These are phyloP conservation scores for Melastoma candidum DNA, from an alignment of 441 rosid genomes.

Conservation along the genomic window DNA sequence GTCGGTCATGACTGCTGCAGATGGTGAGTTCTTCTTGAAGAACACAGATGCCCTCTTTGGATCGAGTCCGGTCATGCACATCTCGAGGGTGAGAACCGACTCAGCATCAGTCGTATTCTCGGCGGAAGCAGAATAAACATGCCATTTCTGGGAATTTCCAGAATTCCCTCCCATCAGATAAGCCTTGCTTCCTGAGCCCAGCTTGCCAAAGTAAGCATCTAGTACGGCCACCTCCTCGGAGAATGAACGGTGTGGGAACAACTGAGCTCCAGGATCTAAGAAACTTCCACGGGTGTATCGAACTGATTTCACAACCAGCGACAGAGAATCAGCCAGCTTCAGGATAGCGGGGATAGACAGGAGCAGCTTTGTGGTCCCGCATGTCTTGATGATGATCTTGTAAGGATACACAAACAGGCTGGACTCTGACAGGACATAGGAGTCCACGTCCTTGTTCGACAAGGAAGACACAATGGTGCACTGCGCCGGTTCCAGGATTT, in stretches of 20 bases:
- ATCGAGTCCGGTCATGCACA: conserved; percentile 79
- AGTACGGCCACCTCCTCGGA: conserved; percentile 63
- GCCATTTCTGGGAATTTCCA: conserved; percentile 50
- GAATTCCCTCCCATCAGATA: conserved; percentile 42
- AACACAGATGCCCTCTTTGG: conserved; percentile 49
- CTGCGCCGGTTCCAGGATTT: conserved; percentile 56
- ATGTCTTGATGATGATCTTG: conserved; percentile 81
- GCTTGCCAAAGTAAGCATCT: conserved; percentile 50
- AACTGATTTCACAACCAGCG: conserved; percentile 45
- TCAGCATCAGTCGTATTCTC: conserved; percentile 16
- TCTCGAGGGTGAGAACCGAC: conserved; percentile 57
- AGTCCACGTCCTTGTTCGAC: conserved; percentile 53
- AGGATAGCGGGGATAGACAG: conserved; percentile 52
- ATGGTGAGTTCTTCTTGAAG: conserved; percentile 34
- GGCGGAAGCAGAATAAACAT: conserved; percentile 63
- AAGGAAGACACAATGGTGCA: conserved; percentile 71
- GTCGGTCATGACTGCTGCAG: conserved; percentile 49
- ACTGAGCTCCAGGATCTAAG: conserved; percentile 58
- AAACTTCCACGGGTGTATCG: conserved; percentile 72
- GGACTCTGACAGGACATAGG: conserved; percentile 78
- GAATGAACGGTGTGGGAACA: conserved; percentile 68
- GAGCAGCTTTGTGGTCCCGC: conserved; percentile 79
- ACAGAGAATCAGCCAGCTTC: conserved; percentile 36
- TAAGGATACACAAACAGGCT: conserved; percentile 75
- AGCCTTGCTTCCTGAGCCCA: conserved; percentile 48